Conservation (phyloP, 306 rosid genomes). For the Castanea crenata region DNA sequence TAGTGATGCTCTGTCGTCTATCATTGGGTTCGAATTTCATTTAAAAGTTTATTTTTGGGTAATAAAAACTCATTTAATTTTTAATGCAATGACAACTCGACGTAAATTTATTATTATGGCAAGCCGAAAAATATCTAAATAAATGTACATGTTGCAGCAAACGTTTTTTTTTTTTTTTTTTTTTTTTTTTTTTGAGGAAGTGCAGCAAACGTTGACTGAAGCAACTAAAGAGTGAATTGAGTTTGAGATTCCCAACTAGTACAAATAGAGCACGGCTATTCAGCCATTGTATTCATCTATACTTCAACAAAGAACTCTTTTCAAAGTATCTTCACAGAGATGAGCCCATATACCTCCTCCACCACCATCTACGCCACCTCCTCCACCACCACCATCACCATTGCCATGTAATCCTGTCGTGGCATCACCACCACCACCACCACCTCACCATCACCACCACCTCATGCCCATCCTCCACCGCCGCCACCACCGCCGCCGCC, state of each 20-base stretch:
- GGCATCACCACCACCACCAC: constrained; percentile 16
- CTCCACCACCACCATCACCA: constrained; percentile 6
- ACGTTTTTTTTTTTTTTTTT: no score
- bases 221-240: background rate
- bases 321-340: background rate
- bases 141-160: background rate
- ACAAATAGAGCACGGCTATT: constrained; percentile 23
- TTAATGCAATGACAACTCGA: no score
- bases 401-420: background rate
- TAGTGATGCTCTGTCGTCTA: no score
- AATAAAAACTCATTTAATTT: no score
- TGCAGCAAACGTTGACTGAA: background rate
- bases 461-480: background rate
- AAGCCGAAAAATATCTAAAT: background rate
- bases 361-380: constrained; percentile 23
- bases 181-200: no score
- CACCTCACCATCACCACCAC: constrained; percentile 26
- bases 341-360: constrained; percentile 45
- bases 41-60: no score
- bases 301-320: background rate
- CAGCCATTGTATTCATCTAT: background rate
- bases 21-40: no score
- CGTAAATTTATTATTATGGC: background rate
- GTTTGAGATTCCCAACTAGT: background rate
- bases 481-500: background rate